Base-by-base conservation (phyloP, 2,329 filamentous ascomycete genomes). In the Aspergillus ibericus region DNA sequence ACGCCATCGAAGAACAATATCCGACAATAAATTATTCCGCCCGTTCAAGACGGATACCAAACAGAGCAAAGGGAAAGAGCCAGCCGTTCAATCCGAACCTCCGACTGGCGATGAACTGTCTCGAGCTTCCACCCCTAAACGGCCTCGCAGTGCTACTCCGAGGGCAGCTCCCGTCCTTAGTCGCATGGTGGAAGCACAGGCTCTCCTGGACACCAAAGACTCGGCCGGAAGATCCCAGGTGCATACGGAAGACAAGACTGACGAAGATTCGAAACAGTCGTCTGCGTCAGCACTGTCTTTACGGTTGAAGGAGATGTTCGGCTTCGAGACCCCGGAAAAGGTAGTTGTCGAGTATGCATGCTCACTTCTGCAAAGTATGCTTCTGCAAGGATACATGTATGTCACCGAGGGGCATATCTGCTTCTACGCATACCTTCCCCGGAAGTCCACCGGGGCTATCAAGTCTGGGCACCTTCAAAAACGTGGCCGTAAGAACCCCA, bases 381-480 rank as follows among this genome's bases (percentile, higher is more conserved):
- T 98, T 29, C 83, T 98, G 8, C 92, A 97, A 72, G 95, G 95
- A 5, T 97, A 95, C 73, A 88, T 99, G 83, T 98, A 98, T 77
- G 91, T 99, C 70, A 98, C 95, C 0, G 83, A 89, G 61, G 90
- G 88, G 67, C 95, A 99, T 72, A 90, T 98, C 61, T 97, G 93
- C 77, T 99, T 98, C 74, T 98, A 97, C 72, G 92, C 95, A 38
- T 97, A 97, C 72, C 83, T 98, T n/a, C 92, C 92, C 6, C 96
- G 93, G 80, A 96, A 95, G 81, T 86, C 89, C 53, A 86, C 90
- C 66, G 83, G 88, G 55, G 84, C 90, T 16, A 85, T 88, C 64
- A 98, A 96, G 76, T 93, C 92, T 1, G 93, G 95, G 1, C 92
- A 93, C 70, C 81, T 99, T 1, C 87, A 86, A 56, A 98, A 98